Evolutionary conservation across 2,329 filamentous ascomycete genomes (phyloP), one percentile per base, ranked within the genome.

Genomic region (Botryotinia calthae): DNA sequence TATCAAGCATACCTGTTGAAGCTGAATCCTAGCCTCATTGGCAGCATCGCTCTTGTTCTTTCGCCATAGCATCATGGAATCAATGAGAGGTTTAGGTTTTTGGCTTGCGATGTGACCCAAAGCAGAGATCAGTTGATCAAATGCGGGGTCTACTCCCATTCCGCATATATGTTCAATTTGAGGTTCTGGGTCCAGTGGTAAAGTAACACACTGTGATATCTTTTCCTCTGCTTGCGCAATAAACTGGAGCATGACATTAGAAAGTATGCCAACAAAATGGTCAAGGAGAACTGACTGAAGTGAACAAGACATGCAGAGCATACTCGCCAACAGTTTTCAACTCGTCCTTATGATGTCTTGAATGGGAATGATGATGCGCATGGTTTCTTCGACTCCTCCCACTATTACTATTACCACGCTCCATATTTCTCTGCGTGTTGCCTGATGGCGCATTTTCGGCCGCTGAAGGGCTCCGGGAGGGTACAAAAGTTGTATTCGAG

Each of bases 31-130:
- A 42, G 92, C 91, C 75, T 91, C 88, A 77, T 89, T 91, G 42
- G 95, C 94, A 34, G 92, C 90, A 82, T 98, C 95, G 76, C 94
- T 97, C 84, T 98, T 98, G 76, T 90, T 93, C 82, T 98, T 98
- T 72, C 96, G 90, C 96, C 96, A 99, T 46, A 97, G 88, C 93
- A 99, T 99, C 82, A 99, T 94, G 31, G 93, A 95, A 82, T 99
- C 96, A 79, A 99, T 98, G 69, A 99, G 84, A 8, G 94, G 93
- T 81, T 97, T 98, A 8, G 97, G 97, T 80, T 97, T 97, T 77
- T 95, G 92, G 73, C 94, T 93, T 70, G 95, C 94, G 79, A 99
- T 97, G 81, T 98, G 95, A 5, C 96, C 96, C 56, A 99, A 86
- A 25, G 97, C 96, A 42, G 91, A 90, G 76, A 99, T 97, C 78